These are phyloP conservation scores for Trypanosoma caninum DNA, from an alignment of 208 protist species.

Conservation along the genomic window DNA sequence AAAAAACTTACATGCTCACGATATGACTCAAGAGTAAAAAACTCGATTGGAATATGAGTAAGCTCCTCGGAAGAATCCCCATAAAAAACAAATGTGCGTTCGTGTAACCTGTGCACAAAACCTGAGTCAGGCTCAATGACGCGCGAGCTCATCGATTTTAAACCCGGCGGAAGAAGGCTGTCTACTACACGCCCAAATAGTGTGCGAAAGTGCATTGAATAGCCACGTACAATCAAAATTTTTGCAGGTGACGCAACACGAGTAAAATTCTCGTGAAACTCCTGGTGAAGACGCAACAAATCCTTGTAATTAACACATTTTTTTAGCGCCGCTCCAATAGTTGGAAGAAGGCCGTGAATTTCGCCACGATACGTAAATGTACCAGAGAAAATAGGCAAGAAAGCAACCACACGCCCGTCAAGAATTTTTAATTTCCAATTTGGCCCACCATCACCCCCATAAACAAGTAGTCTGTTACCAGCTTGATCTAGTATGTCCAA, in stretches of 20 bases:
- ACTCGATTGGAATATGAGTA: conserved; percentile 89
- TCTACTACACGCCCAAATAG: conserved; percentile 89
- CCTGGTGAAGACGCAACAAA: conserved; percentile 83
- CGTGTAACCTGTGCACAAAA: conserved; percentile 28
- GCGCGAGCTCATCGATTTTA: conserved; percentile 82
- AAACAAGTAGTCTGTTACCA: conserved; percentile 71
- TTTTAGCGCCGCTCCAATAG: conserved; percentile 74
- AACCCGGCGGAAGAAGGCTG: conserved; percentile 79
- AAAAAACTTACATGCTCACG: conserved; percentile 87
- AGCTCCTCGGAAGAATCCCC: conserved; percentile 73
- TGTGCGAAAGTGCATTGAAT: conserved; percentile 84
- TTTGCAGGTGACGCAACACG: conserved; percentile 45
- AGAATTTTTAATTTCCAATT: conserved; percentile 77
- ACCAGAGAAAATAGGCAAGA: conserved; percentile 74
- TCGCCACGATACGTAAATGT: conserved; percentile 78
- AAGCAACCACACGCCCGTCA: conserved; percentile 81
- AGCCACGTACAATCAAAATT: conserved; percentile 82
- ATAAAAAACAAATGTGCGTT: conserved; percentile 90
- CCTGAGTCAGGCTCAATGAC: conserved; percentile 84
- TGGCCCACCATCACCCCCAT: conserved; percentile 54
- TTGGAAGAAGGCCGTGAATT: conserved; percentile 84
- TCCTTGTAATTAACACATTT: conserved; percentile 78
- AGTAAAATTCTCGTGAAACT: conserved; percentile 65
- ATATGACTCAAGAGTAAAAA: conserved; percentile 92
- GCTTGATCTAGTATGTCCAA: conserved; percentile 57